Evolutionary conservation across 805 yeast species (phyloP), one percentile per base, ranked within the genome.

Genomic region (Wickerhamiella hasegawae): DNA sequence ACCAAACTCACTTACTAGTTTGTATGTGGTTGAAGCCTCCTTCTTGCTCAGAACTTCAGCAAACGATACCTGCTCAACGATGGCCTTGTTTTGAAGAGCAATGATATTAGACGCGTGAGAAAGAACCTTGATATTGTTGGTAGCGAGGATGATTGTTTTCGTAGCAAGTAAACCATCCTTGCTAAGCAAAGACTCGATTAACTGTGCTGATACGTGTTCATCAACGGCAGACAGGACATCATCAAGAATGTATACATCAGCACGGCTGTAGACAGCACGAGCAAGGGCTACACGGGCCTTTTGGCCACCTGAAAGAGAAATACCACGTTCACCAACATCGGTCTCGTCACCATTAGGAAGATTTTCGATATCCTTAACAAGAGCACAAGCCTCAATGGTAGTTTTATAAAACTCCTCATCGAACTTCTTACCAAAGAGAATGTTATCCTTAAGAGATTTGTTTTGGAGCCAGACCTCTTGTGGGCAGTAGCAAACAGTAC

Each of bases 191-290:
- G 79, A 74, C 45, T 74, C 76, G 45, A 80, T 74, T 47, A 90
- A 63, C 51, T 83, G 93, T 44, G 72, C 73, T 10, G 94, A 87
- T 43, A 90, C 98, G 54, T 90, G 98, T 48, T 84, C 96, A 58
- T 90, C 98, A 28, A 90, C 98, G 18, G 98, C 98, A 53, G 93
- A 78, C 40, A 90, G 66, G 8, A 93, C 81, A 57, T 90, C 98
- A 55, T 90, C 98, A 43, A 90, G 59, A 28, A 90, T 59, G 53
- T 82, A 84, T 21, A 90, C 71, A 51, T 90, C 97, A 3, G 97
- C 92, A 44, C 97, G 68, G 10, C 94, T 71, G 53, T 90, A 90
- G 8, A 90, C 94, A 10, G 98, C 96, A 53, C 98, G 71, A 0
- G 98, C 98, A 35, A 90, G 67, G 1, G 94, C 76, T 25, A 90